These are phyloP conservation scores for Sistotremastrum niveocremeum DNA, from an alignment of 768 basidiomycete genomes.

Conservation along the genomic window DNA sequence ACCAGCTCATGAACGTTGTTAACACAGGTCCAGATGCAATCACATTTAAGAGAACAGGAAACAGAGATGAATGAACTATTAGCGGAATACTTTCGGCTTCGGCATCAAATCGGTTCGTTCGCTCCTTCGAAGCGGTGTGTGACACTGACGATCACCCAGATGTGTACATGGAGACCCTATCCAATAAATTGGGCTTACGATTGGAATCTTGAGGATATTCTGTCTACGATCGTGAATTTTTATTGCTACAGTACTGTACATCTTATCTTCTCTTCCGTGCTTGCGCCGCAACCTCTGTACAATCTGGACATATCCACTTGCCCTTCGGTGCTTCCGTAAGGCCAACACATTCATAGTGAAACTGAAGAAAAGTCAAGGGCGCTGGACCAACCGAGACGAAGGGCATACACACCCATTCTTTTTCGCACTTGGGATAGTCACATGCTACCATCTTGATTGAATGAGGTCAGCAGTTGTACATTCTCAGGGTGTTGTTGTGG, in stretches of 20 bases:
- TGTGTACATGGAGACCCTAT: slow-evolving; percentile 77
- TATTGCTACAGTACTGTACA: slow-evolving; percentile 1
- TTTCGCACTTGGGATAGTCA: slow-evolving; percentile 53
- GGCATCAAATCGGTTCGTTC: slow-evolving; percentile 56
- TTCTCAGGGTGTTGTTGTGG: neutral
- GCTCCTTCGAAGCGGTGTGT: neutral
- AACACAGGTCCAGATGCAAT: slow-evolving; percentile 41
- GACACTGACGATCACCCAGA: slow-evolving; percentile 26
- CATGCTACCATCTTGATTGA: slow-evolving; percentile 70
- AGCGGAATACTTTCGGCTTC: slow-evolving; percentile 69
- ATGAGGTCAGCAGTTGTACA: slow-evolving; percentile 4
- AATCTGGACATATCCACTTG: slow-evolving; percentile 65
- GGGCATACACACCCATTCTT: slow-evolving; percentile 63
- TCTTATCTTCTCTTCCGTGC: slow-evolving; percentile 10
- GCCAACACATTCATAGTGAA: slow-evolving; percentile 58
- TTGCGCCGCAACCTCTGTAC: slow-evolving; percentile 25
- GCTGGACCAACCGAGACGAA: neutral
- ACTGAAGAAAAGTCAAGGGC: slow-evolving; percentile 28
- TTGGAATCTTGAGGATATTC: slow-evolving; percentile 16
- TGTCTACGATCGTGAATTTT: slow-evolving; percentile 2
- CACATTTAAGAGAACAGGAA: slow-evolving; percentile 64
- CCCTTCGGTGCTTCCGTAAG: slow-evolving; percentile 42
- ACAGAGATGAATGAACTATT: slow-evolving; percentile 69
- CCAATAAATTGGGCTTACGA: slow-evolving; percentile 62
- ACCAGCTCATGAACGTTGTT: neutral